Conservation (phyloP, 2,329 filamentous ascomycete genomes). For the Waltergamsia citrina region DNA sequence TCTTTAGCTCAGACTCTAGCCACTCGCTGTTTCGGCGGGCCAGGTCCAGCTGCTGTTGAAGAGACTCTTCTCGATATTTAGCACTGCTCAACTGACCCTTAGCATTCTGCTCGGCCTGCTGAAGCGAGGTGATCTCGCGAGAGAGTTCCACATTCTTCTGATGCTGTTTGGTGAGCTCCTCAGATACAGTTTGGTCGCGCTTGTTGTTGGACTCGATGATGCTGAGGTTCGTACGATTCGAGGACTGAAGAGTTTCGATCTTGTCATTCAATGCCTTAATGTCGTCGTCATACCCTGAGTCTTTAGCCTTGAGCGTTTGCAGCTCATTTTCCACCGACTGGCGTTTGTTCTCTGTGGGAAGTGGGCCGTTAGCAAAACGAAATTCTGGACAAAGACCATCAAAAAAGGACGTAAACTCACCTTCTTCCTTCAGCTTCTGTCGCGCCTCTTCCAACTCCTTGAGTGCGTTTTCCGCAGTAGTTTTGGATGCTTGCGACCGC, state of each 20-base stretch:
- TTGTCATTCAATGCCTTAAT: slow-evolving; percentile 71
- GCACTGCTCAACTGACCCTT: slow-evolving; percentile 72
- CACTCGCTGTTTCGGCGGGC: slow-evolving; percentile 87
- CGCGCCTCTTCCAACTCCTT: slow-evolving; percentile 77
- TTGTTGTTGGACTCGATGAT: slow-evolving; percentile 84
- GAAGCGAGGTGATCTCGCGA: slow-evolving; percentile 70
- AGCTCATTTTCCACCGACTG: slow-evolving; percentile 75
- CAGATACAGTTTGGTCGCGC: slow-evolving; percentile 75
- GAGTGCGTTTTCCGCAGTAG: slow-evolving; percentile 70
- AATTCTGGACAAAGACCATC: no score
- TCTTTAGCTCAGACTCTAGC: slow-evolving; percentile 86
- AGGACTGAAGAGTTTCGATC: slow-evolving; percentile 78
- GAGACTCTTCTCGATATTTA: slow-evolving; percentile 81
- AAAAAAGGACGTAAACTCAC: slow-evolving; percentile 38
- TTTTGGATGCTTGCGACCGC: slow-evolving; percentile 72
- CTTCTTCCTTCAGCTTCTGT: slow-evolving; percentile 72
- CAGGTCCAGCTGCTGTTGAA: slow-evolving; percentile 84
- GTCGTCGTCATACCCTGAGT: slow-evolving; percentile 64
- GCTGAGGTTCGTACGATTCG: slow-evolving; percentile 82
- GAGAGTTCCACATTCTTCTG: slow-evolving; percentile 77
- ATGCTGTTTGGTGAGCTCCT: slow-evolving; percentile 82
- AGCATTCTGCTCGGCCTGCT: slow-evolving; percentile 75
- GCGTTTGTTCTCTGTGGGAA: slow-evolving; percentile 58
- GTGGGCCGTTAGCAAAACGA: not conserved
- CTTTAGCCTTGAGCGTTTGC: slow-evolving; percentile 65